These are phyloP conservation scores for Dactylellina haptotyla DNA, from an alignment of 2,329 filamentous ascomycete species.

Conservation along the genomic window DNA sequence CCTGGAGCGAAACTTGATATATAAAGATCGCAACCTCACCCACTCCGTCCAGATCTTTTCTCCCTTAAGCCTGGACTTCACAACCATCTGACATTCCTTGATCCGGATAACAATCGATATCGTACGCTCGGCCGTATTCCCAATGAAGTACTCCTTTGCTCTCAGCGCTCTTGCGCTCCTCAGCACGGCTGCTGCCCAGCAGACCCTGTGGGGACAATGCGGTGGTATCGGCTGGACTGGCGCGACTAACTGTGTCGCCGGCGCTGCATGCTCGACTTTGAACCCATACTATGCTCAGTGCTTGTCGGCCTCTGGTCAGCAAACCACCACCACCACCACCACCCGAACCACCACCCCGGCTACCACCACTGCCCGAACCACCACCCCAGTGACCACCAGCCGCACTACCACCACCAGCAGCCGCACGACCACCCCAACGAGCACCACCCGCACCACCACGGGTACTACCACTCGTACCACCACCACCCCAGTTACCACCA, in stretches of 20 bases:
- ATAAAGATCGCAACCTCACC: slow-evolving; percentile 39
- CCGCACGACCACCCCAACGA: slow-evolving; percentile 6
- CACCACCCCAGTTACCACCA: slow-evolving; percentile 20
- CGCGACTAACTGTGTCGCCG: slow-evolving; percentile 54
- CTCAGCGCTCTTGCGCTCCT: slow-evolving; percentile 53
- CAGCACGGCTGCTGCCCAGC: slow-evolving; percentile 48
- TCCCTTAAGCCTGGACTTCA: slow-evolving; percentile 50
- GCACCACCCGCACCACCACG: slow-evolving; percentile 18
- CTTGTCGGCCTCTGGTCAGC: slow-evolving; percentile 41
- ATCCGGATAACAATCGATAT: slow-evolving; percentile 40
- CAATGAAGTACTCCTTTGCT: slow-evolving; percentile 53
- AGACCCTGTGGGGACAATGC: slow-evolving; percentile 50
- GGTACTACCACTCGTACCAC: neutral
- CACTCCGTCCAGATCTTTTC: slow-evolving; percentile 41
- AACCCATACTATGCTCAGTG: slow-evolving; percentile 58
- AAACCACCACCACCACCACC: slow-evolving; percentile 24
- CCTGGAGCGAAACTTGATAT: slow-evolving; percentile 15
- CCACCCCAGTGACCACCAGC: slow-evolving; percentile 14
- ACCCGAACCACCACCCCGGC: slow-evolving; percentile 27
- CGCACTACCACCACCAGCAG: slow-evolving; percentile 3
- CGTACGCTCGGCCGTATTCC: slow-evolving; percentile 42
- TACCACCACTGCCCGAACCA: slow-evolving; percentile 19
- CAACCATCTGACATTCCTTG: slow-evolving; percentile 45
- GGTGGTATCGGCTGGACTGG: slow-evolving; percentile 55
- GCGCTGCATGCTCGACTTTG: slow-evolving; percentile 53